Conservation (phyloP, 345 rosid genomes). For the Citrus glauca region DNA sequence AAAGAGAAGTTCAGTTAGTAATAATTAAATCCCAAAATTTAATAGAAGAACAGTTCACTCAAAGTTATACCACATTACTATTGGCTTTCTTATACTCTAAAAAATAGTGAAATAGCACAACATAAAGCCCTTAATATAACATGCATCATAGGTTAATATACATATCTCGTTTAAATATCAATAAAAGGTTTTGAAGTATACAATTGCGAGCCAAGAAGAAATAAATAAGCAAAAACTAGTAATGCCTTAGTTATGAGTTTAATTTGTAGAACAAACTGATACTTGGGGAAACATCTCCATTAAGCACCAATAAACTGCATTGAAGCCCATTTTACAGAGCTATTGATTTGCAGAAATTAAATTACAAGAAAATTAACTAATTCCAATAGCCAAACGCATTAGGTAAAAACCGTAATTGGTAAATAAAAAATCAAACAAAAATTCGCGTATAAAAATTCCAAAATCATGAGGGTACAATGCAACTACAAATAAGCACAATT, state of each 20-base stretch:
- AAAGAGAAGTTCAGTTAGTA: too few species aligned
- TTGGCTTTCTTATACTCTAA: too few species aligned
- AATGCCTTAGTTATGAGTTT: not conserved
- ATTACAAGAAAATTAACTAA: not conserved
- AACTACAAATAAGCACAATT: not conserved
- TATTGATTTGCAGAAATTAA: constrained; percentile 14
- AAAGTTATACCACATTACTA: too few species aligned
- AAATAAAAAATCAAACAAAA: not conserved
- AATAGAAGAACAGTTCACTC: too few species aligned
- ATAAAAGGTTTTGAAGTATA: not conserved
- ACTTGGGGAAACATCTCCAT: constrained; percentile 78
- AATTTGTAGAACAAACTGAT: not conserved
- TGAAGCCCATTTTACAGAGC: constrained; percentile 49
- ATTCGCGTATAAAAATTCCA: not conserved
- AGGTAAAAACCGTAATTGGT: not conserved
- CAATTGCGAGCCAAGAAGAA: not conserved
- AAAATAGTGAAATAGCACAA: too few species aligned
- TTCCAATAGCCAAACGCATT: not conserved
- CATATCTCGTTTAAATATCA: not conserved
- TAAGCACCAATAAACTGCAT: constrained; percentile 50
- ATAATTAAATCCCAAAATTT: too few species aligned
- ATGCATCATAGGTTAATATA: too few species aligned
- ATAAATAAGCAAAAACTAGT: not conserved
- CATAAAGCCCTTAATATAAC: too few species aligned
- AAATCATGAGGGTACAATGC: not conserved